Evolutionary conservation across 768 basidiomycete genomes (phyloP).

Genomic region (Psilocybe tampanensis): DNA sequence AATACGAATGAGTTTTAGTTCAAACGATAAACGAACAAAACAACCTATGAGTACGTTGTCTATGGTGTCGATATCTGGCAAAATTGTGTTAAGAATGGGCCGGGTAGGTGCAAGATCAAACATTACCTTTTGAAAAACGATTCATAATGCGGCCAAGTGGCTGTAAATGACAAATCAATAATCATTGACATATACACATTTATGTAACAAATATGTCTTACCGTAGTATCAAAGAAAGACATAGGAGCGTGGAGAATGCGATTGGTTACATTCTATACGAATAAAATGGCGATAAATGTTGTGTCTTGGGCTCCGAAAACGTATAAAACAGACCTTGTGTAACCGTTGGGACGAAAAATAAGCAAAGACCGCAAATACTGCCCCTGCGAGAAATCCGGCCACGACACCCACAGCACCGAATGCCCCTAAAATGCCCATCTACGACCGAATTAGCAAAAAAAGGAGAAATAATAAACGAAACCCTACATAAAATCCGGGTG

Average conservation of each 20-base stretch:
- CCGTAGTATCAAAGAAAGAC: slow-evolving; percentile 87
- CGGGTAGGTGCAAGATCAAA: not conserved
- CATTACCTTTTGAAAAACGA: slow-evolving; percentile 77
- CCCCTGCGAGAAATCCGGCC: slow-evolving; percentile 65
- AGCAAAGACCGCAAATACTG: slow-evolving; percentile 63
- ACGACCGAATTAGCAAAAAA: slow-evolving; percentile 9
- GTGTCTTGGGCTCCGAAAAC: not conserved
- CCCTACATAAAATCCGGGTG: slow-evolving; percentile 72
- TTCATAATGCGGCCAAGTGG: slow-evolving; percentile 89
- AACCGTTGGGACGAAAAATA: slow-evolving; percentile 74
- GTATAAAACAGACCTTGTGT: slow-evolving; percentile 47
- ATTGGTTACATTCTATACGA: slow-evolving; percentile 52
- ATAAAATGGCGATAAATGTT: not conserved
- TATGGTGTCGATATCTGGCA: slow-evolving; percentile 70
- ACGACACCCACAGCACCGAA: slow-evolving; percentile 73
- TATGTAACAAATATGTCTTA: slow-evolving; percentile 27
- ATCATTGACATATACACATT: not conserved
- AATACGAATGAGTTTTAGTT: not conserved
- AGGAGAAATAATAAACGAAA: not conserved
- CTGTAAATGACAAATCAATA: slow-evolving; percentile 29
- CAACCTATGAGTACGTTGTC: slow-evolving; percentile 67
- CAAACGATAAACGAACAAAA: not conserved
- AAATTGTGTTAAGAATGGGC: not conserved
- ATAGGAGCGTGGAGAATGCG: slow-evolving; percentile 83
- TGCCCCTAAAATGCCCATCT: slow-evolving; percentile 82